phyloP scores from a whole-genome alignment of 2,329 filamentous ascomycete species.

The Trichophyton verrucosum region DNA sequence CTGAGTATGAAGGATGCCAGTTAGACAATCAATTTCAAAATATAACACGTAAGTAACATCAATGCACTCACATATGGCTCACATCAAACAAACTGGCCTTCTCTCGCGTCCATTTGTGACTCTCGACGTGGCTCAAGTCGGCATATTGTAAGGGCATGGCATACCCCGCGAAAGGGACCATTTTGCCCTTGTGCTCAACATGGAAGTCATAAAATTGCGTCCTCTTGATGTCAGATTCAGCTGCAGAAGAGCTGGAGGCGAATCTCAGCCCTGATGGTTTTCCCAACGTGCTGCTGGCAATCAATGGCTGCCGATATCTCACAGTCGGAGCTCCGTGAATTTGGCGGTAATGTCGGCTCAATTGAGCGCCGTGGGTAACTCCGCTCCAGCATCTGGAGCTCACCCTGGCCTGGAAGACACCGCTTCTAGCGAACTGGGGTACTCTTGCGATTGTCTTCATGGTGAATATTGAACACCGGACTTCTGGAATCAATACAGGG shows the following conservation, averaged over 20 bases:
- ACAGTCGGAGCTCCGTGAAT: constrained; percentile 15
- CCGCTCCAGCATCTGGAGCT: not conserved
- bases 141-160: constrained; percentile 86
- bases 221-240: constrained; percentile 21
- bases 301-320: constrained; percentile 18
- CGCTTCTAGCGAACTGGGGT: not conserved
- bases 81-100: constrained; percentile 92
- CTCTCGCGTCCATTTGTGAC: constrained; percentile 77
- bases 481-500: not conserved
- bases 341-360: not conserved
- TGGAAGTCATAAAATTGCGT: constrained; percentile 73
- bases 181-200: constrained; percentile 67
- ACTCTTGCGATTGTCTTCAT: not conserved
- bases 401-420: not conserved
- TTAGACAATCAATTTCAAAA: not conserved
- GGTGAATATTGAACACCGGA: not conserved
- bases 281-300: constrained; percentile 9
- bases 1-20: constrained; percentile 21
- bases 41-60: not conserved
- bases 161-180: constrained; percentile 93
- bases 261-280: constrained; percentile 18
- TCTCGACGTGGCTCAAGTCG: constrained; percentile 63
- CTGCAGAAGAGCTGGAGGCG: constrained; percentile 22
- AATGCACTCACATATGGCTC: constrained; percentile 70
- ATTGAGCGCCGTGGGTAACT: not conserved